Evolutionary conservation across 768 basidiomycete species (phyloP).

Genomic region (Lactarius pseudohatsudake): DNA sequence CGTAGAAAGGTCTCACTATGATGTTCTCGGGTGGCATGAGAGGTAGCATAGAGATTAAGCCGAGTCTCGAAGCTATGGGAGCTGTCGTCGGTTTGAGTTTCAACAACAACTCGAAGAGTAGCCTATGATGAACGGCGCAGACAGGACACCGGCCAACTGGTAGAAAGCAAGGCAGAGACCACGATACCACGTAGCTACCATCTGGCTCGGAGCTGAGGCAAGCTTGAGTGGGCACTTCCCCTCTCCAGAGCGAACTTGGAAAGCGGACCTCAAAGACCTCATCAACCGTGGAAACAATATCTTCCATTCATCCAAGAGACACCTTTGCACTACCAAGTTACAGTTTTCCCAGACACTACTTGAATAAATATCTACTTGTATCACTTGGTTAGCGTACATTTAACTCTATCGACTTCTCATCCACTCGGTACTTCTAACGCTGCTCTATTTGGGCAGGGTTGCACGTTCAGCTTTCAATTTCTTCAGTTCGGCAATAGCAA

Average conservation of each 20-base stretch:
- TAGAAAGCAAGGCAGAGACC: background rate
- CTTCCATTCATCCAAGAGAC: slow-evolving; percentile 2
- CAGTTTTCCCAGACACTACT: background rate
- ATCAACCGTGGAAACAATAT: background rate
- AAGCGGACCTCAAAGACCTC: background rate
- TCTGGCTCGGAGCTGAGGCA: background rate
- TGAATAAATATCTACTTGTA: background rate
- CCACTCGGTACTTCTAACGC: background rate
- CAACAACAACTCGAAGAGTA: background rate
- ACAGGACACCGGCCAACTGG: background rate
- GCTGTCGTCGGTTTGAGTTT: background rate
- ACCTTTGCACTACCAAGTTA: background rate
- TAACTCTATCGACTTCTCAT: slow-evolving; percentile 2
- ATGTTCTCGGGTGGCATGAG: slow-evolving; percentile 4
- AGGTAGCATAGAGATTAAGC: background rate
- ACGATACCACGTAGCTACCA: background rate
- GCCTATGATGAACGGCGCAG: background rate
- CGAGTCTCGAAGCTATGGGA: background rate
- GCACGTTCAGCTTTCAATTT: slow-evolving; percentile 60
- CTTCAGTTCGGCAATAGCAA: slow-evolving; percentile 64
- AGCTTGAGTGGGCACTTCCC: background rate
- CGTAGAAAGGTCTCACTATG: slow-evolving; percentile 7
- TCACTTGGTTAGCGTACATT: slow-evolving; percentile 2
- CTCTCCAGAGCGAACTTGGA: background rate
- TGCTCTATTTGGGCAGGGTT: slow-evolving; percentile 30